phyloP scores from a whole-genome alignment of 2,329 filamentous ascomycete genomes.

The Fusarium sp. region DNA sequence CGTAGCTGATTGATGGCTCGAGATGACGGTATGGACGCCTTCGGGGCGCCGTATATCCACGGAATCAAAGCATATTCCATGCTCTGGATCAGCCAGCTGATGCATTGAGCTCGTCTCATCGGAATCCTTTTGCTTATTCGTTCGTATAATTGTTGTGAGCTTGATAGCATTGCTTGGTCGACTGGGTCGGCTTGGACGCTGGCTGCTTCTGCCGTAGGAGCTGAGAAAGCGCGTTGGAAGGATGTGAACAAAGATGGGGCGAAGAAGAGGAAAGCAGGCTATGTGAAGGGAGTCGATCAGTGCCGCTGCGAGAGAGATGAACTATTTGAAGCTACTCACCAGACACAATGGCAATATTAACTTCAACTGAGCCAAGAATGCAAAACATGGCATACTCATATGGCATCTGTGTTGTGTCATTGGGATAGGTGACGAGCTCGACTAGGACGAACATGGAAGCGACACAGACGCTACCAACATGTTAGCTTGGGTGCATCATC shows the following conservation, averaged over 20 bases:
- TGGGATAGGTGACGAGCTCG: constrained; percentile 14
- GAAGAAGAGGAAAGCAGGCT: constrained; percentile 38
- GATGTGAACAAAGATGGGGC: constrained; percentile 30
- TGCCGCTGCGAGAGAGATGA: accelerated
- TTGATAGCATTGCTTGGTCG: constrained; percentile 13
- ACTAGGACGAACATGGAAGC: constrained; percentile 28
- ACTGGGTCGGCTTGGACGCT: constrained; percentile 29
- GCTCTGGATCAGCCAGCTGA: constrained; percentile 24
- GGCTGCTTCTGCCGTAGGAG: constrained; percentile 25
- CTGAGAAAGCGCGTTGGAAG: constrained; percentile 29
- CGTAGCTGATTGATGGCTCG: constrained; percentile 1
- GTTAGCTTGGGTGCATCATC: not conserved
- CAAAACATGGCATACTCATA: constrained; percentile 34
- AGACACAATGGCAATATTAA: constrained; percentile 37
- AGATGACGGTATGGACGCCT: constrained; percentile 24
- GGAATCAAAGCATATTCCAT: not conserved
- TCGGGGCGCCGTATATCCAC: not conserved
- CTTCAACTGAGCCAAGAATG: constrained; percentile 28
- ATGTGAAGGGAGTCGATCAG: not conserved
- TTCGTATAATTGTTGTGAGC: constrained; percentile 12
- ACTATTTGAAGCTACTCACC: not conserved
- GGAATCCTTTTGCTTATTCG: constrained; percentile 3
- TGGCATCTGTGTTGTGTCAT: constrained; percentile 25
- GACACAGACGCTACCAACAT: constrained; percentile 18
- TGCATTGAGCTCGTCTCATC: constrained; percentile 36